A percentile compares a stretch with the other conserved stretches of the same genome.
phyloP scores from a whole-genome alignment of 345 rosid genomes.

The Lenwebbia sp. region DNA sequence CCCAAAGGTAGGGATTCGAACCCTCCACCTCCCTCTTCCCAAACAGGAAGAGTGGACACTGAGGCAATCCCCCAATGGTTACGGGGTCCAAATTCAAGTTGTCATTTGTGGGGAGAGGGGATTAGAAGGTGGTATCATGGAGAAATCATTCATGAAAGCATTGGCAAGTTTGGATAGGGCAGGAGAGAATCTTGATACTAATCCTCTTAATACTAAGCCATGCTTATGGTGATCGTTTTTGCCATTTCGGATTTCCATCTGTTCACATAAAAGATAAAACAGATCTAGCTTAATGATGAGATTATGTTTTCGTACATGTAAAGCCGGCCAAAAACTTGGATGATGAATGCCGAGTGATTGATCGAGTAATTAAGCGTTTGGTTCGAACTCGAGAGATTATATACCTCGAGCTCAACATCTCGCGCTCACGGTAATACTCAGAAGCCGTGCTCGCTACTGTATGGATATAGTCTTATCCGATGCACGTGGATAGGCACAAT shows the following conservation, averaged over 20 bases:
- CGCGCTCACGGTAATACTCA: not conserved
- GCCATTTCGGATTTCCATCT: not conserved
- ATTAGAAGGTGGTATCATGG: not conserved
- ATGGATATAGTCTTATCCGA: not conserved
- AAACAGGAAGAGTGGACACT: too few species aligned
- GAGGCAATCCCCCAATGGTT: too few species aligned
- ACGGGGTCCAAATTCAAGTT: not conserved
- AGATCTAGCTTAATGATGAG: not conserved
- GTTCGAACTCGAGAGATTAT: not conserved
- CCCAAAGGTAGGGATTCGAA: too few species aligned
- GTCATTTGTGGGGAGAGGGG: not conserved
- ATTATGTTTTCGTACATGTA: not conserved
- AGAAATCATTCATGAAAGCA: not conserved
- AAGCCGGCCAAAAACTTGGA: not conserved
- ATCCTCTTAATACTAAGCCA: not conserved
- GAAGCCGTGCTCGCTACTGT: not conserved
- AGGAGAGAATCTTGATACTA: not conserved
- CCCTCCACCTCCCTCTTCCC: too few species aligned
- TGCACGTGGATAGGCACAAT: not conserved
- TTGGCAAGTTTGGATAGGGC: not conserved
- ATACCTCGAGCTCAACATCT: not conserved
- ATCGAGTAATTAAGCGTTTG: not conserved
- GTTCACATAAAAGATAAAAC: not conserved
- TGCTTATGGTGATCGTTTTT: not conserved
- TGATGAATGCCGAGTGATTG: not conserved